A percentile compares a stretch with the other conserved stretches of the same genome.
Conservation (phyloP, 1,139 yeast species). For the Candida sanyaensis region DNA sequence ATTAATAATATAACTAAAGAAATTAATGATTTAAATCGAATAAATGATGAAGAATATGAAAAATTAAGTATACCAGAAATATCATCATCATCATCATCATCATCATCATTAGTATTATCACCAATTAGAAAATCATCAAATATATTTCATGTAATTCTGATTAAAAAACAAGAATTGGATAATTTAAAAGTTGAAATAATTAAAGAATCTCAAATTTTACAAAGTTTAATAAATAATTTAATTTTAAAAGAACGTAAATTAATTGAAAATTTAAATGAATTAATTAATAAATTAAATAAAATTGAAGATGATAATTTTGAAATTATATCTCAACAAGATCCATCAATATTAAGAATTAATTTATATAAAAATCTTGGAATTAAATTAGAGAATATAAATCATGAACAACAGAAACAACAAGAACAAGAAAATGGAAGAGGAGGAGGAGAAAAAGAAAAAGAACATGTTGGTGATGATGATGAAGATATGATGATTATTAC, state of each 20-base stretch:
- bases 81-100: too few relatives aligned
- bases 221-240: slow-evolving; percentile 49
- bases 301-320: slow-evolving; percentile 22
- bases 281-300: slow-evolving; percentile 23
- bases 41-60: slow-evolving; percentile 18
- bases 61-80: slow-evolving; percentile 12
- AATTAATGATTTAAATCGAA: slow-evolving; percentile 23
- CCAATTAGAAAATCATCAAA: background rate
- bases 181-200: slow-evolving; percentile 55
- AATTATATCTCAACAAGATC: slow-evolving; percentile 27
- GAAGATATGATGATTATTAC: slow-evolving; percentile 46
- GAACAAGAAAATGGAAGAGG: too few relatives aligned
- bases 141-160: slow-evolving; percentile 10
- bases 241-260: slow-evolving; percentile 46
- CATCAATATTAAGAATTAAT: slow-evolving; percentile 42
- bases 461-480: slow-evolving; percentile 9
- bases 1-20: slow-evolving; percentile 23
- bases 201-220: slow-evolving; percentile 57
- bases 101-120: too few relatives aligned
- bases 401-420: too few relatives aligned
- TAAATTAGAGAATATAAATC: slow-evolving; percentile 27
- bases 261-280: slow-evolving; percentile 28
- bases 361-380: slow-evolving; percentile 48
- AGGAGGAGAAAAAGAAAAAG: too few relatives aligned
- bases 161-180: slow-evolving; percentile 41